Conservation (phyloP, 306 rosid species). For the Canavalia ensiformis region DNA sequence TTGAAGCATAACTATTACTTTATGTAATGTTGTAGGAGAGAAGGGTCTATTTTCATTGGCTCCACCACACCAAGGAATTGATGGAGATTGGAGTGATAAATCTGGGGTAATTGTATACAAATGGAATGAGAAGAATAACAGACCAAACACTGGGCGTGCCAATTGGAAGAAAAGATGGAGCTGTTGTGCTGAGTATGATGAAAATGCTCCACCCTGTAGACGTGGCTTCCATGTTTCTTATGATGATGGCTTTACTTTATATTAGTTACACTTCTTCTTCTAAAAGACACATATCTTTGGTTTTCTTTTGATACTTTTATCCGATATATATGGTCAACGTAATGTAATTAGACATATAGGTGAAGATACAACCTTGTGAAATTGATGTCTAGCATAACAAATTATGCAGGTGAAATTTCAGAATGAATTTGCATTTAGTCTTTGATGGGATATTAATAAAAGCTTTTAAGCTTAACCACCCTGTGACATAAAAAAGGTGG, state of each 20-base stretch:
- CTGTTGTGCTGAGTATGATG: conserved; percentile 78
- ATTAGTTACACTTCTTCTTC: conserved; percentile 43
- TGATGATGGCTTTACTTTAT: conserved; percentile 78
- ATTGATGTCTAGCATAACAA: neutral
- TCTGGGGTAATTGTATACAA: conserved; percentile 82
- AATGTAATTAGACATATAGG: neutral
- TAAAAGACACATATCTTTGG: neutral
- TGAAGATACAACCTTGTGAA: conserved; percentile 11
- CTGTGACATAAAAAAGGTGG: neutral
- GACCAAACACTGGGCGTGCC: conserved; percentile 74
- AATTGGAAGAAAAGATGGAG: conserved; percentile 88
- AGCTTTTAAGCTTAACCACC: neutral
- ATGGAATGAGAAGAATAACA: conserved; percentile 74
- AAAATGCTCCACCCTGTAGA: conserved; percentile 74
- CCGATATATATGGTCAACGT: neutral
- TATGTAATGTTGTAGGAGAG: conserved; percentile 59
- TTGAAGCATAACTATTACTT: neutral
- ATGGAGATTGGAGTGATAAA: conserved; percentile 81
- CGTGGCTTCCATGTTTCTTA: conserved; percentile 74
- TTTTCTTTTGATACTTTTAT: neutral
- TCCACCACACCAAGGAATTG: conserved; percentile 92
- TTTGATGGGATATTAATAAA: no score
- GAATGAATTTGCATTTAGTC: neutral
- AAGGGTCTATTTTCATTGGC: conserved; percentile 72
- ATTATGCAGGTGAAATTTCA: neutral